phyloP scores from a whole-genome alignment of 2,329 filamentous ascomycete species.

The Colletotrichum chrysophilum region DNA sequence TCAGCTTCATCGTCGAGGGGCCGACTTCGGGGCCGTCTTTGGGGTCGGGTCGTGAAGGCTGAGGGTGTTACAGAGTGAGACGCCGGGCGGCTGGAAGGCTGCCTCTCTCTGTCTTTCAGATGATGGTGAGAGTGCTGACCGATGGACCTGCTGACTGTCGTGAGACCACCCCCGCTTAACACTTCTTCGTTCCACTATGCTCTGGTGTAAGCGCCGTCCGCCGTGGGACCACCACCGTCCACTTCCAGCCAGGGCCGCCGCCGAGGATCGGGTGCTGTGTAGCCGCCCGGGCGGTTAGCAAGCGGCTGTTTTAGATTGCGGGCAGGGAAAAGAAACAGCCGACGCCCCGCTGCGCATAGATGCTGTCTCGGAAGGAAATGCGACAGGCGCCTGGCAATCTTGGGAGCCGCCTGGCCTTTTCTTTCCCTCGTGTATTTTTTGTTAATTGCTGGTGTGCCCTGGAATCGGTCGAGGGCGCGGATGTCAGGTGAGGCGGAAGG shows the following conservation, averaged over 20 bases:
- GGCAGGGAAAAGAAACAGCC: neutral
- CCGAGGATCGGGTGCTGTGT: conserved; percentile 1
- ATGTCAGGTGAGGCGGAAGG: neutral
- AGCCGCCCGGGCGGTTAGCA: conserved; percentile 23
- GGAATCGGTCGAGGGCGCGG: neutral
- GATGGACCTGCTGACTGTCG: neutral
- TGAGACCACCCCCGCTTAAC: neutral
- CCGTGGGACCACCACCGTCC: neutral
- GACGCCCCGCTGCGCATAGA: neutral
- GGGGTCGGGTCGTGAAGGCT: neutral
- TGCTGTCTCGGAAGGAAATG: neutral
- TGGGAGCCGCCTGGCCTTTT: conserved; percentile 1
- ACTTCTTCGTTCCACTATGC: neutral
- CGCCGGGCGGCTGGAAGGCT: neutral
- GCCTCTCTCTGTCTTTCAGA: neutral
- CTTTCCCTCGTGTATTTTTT: neutral
- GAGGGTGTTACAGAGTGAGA: conserved; percentile 10
- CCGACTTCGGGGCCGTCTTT: conserved; percentile 13
- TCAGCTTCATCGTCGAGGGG: neutral
- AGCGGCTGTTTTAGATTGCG: conserved; percentile 12
- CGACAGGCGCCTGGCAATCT: conserved; percentile 16
- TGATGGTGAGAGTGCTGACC: neutral
- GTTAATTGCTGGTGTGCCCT: neutral
- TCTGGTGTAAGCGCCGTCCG: conserved; percentile 20
- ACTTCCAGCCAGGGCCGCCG: neutral